Evolutionary conservation across 768 basidiomycete genomes (phyloP), one percentile per base, ranked within the genome.

Genomic region (Hericium alpestre): DNA sequence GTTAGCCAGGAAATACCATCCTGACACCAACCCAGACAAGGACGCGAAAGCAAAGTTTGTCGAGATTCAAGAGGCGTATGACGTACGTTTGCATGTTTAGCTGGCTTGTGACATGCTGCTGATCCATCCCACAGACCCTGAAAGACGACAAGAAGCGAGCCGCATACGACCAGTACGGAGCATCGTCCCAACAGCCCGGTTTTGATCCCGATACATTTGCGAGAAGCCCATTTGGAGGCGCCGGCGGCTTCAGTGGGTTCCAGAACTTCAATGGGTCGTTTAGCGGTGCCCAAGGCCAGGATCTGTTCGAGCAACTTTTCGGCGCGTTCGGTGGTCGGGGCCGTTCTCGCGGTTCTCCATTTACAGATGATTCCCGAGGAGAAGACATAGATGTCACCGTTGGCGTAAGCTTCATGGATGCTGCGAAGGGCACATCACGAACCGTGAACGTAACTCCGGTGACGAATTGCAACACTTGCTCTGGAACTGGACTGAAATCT

Each of bases 1-100:
- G 95, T 86, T 99, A 61, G 96, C 96, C 16, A 89, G 95, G 59
- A 95, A 98, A 76, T 96, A 88, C 66, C 96, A 99, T 70, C 96
- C 96, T 0, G 96, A 99, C 67, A 93, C 93, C 12, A 98, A 93
- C 72, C 88, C 92, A 43, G 91, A 95, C 72, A 88, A 91, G 65
- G 78, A 76, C 50, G 91, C 95, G 0, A 86, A 91, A 64, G 90
- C 89, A 60, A 91, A 90, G 69, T 99, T 99, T 69, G 79, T 94
- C 16, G 95, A 99, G 70, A 97, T 98, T 57, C 96, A 98, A 69
- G 81, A 84, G 64, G 96, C 96, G 11, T 99, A 98, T 73, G 96
- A 98, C 71, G 95, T 97, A 62, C 63, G 84, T 72, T 56, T 58
- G 43, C 51, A 38, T 47, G 23, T 61, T 57, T 52, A 51, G 48